Percentiles rank a stretch among this genome's conserved stretches.
These are phyloP conservation scores for Margaritispora aquatica DNA, from an alignment of 495 filamentous ascomycete genomes.

Conservation along the genomic window DNA sequence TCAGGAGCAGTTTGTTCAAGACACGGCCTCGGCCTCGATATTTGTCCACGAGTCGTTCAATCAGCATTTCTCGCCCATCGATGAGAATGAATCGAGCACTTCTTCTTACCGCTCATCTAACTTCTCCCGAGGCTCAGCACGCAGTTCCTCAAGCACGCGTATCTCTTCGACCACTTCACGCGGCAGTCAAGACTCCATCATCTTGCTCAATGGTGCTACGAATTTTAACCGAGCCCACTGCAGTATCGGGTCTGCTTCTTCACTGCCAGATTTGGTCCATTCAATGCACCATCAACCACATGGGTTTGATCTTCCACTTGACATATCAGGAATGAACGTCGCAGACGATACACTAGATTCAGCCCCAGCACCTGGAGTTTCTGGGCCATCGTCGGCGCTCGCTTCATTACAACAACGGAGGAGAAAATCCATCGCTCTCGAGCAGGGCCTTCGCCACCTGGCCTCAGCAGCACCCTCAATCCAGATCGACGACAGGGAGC, in stretches of 20 bases:
- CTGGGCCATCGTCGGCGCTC: background rate
- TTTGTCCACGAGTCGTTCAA: conserved; percentile 13
- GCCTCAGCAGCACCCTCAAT: background rate
- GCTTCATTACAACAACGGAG: conserved; percentile 11
- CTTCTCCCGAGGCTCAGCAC: conserved; percentile 21
- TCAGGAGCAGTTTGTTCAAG: conserved; percentile 13
- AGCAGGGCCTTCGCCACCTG: conserved; percentile 12
- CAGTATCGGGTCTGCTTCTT: conserved; percentile 18
- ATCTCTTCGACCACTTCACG: conserved; percentile 14
- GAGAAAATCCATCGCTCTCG: conserved; percentile 7
- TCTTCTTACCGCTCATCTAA: conserved; percentile 21
- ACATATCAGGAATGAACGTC: background rate
- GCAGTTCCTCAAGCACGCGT: conserved; percentile 18
- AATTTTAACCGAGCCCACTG: conserved; percentile 10
- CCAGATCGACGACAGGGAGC: background rate
- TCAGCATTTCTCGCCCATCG: conserved; percentile 16
- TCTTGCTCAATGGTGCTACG: conserved; percentile 10
- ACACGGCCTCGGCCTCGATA: conserved; percentile 9
- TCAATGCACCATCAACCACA: background rate
- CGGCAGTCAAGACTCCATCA: conserved; percentile 20
- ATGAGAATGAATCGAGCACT: conserved; percentile 19
- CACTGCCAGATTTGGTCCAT: conserved; percentile 22
- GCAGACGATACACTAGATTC: background rate
- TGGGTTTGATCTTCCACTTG: background rate
- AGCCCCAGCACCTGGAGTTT: background rate